Conservation (phyloP, 2,329 filamentous ascomycete species). For the Aquanectria penicillioides region DNA sequence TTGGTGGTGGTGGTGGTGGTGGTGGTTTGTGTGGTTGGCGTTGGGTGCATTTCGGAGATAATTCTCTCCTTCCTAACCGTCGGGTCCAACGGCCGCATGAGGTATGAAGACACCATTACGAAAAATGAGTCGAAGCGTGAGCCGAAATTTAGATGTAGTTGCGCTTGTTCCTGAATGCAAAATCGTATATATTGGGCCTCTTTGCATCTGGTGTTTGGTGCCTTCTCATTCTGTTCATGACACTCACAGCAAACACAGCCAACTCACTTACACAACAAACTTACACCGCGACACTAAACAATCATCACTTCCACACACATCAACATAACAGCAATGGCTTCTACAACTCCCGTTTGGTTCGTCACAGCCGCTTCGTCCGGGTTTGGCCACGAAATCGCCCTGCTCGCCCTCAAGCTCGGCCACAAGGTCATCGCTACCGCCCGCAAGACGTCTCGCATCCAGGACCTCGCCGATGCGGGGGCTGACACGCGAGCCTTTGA, state of each 20-base stretch:
- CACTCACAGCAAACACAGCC: not conserved
- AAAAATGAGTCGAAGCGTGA: no score
- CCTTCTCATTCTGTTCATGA: no score
- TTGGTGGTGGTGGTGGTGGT: no score
- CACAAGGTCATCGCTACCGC: constrained; percentile 63
- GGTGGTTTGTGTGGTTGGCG: not conserved
- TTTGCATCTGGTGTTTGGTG: no score
- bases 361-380: constrained; percentile 63
- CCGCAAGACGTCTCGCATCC: constrained; percentile 51
- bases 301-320: no score
- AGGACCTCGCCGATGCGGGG: constrained; percentile 54
- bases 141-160: no score
- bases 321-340: constrained; percentile 13
- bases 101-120: not conserved
- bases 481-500: constrained; percentile 58
- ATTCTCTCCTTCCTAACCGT: not conserved
- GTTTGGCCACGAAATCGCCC: constrained; percentile 58
- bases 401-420: constrained; percentile 54
- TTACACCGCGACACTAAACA: not conserved
- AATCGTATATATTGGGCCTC: no score
- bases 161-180: no score
- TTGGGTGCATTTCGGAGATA: constrained; percentile 33
- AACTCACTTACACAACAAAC: not conserved
- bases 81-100: no score
- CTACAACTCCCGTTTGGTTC: constrained; percentile 57